phyloP scores from a whole-genome alignment of 345 rosid species.

The Noccaea caerulescens region DNA sequence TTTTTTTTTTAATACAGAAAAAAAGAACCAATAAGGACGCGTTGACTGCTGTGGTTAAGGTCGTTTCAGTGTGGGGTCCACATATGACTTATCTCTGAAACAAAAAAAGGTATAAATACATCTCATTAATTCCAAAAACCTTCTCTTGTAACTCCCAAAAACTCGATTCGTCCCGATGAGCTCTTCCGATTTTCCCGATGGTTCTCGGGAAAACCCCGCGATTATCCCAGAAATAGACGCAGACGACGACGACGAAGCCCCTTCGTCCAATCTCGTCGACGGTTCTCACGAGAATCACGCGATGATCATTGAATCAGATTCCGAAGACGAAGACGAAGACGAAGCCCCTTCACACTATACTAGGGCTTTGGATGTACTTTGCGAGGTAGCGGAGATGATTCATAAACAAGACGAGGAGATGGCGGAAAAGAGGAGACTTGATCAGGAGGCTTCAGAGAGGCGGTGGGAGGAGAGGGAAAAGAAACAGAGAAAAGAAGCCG shows the following conservation, averaged over 20 bases:
- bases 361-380: neutral
- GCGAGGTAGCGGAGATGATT: neutral
- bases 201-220: neutral
- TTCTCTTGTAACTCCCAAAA: neutral
- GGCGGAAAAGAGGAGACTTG: neutral
- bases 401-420: neutral
- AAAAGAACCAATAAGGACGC: neutral
- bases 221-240: neutral
- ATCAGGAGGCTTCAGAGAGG: neutral
- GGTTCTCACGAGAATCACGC: neutral
- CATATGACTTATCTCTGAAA: neutral
- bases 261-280: neutral
- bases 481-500: neutral
- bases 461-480: neutral
- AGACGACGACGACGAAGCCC: neutral
- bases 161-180: neutral
- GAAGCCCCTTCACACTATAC: neutral
- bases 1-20: neutral
- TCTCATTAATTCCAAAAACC: neutral
- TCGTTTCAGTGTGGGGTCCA: slow-evolving; percentile 2
- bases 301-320: neutral
- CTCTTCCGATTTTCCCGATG: neutral
- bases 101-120: slow-evolving; percentile 35
- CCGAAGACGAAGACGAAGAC: neutral
- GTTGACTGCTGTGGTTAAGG: neutral